These are phyloP conservation scores for Paramecium pentaurelia DNA, from an alignment of 73 alveolate species.

Conservation along the genomic window DNA sequence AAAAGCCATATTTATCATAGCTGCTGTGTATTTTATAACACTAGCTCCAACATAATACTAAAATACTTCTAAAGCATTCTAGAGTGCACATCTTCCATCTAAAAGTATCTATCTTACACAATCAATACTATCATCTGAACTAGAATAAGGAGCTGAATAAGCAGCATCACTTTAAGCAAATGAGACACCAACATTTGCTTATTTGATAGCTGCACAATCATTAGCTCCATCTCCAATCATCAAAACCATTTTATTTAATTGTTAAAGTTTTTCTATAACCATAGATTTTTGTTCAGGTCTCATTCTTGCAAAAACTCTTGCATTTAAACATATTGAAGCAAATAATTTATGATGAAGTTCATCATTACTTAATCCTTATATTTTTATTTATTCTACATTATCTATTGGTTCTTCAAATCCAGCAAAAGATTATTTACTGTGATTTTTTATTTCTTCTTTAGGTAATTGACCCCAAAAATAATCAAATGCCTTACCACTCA, in stretches of 20 bases:
- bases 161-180: conserved; percentile 60
- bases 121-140: conserved; percentile 43
- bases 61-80: conserved; percentile 36
- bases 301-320: conserved; percentile 87
- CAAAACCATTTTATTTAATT: conserved; percentile 65
- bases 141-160: conserved; percentile 55
- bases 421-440: background rate
- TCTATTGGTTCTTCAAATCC: conserved; percentile 22
- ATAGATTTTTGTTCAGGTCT: conserved; percentile 88
- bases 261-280: conserved; percentile 71
- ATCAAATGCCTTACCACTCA: conserved; percentile 66
- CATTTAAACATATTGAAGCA: conserved; percentile 61
- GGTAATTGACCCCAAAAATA: conserved; percentile 28
- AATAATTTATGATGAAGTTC: background rate
- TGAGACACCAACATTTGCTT: conserved; percentile 71
- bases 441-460: background rate
- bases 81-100: conserved; percentile 54
- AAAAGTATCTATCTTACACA: conserved; percentile 30
- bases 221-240: conserved; percentile 96
- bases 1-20: conserved; percentile 40
- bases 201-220: conserved; percentile 90
- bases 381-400: background rate
- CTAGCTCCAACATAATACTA: conserved; percentile 4
- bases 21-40: conserved; percentile 28
- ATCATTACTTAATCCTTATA: background rate